Conservation (phyloP, 768 basidiomycete species). For the Lepiota subincarnata region DNA sequence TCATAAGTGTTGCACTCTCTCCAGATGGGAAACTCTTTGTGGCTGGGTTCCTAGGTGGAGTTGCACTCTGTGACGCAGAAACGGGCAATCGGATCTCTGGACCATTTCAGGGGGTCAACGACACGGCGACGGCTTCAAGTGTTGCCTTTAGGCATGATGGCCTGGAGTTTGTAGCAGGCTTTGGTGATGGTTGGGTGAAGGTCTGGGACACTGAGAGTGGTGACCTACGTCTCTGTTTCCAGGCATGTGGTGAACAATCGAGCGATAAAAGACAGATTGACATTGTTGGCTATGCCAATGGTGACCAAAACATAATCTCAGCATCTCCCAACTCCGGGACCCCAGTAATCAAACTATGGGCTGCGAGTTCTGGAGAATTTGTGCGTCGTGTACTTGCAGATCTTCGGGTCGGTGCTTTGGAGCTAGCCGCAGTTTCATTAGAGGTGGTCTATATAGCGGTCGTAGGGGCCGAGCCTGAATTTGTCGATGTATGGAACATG, state of each 20-base stretch:
- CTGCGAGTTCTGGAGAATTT: conserved; percentile 4
- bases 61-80: conserved; percentile 19
- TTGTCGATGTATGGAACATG: too few relatives aligned
- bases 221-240: background rate
- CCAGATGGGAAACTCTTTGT: conserved; percentile 22
- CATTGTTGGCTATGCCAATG: conserved; percentile 19
- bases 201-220: conserved; percentile 20
- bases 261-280: too few relatives aligned
- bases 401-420: conserved; percentile 19
- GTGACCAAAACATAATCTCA: conserved; percentile 13
- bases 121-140: conserved; percentile 8
- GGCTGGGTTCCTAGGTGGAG: conserved; percentile 24
- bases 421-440: too few relatives aligned
- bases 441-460: too few relatives aligned
- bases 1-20: conserved; percentile 20
- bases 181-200: conserved; percentile 15
- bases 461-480: too few relatives aligned
- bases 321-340: background rate
- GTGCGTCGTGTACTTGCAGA: conserved; percentile 22
- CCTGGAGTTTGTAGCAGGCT: conserved; percentile 18
- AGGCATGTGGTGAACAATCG: conserved; percentile 1
- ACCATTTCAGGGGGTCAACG: conserved; percentile 19
- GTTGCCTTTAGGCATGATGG: conserved; percentile 26
- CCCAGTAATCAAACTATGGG: conserved; percentile 6
- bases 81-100: conserved; percentile 10